Base-by-base conservation (phyloP, 2,329 filamentous ascomycete species). In the Rhynchosporium graminicola region DNA sequence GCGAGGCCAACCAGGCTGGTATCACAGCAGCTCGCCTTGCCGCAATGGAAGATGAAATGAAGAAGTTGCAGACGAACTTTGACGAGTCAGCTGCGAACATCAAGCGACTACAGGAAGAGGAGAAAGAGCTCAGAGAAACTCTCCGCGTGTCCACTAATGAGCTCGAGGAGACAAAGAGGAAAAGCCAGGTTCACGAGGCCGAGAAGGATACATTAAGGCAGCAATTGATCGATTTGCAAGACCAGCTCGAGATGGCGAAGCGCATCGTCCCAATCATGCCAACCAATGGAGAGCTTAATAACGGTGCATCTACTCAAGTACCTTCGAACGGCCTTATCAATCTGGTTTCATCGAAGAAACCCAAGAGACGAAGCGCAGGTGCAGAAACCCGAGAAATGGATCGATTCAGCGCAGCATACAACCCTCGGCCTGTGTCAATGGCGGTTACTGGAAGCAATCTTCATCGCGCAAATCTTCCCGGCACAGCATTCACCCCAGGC, bases 1-100 rank as follows among this genome's bases (percentile, higher is more conserved):
- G 89, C 40, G 95, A 99, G 77, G 95, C 95, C 64, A 99, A 99
- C 77, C 94, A 98, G 79, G 95, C 94, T 60, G 95, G 95, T 78
- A 97, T 98, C 72, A 91, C 91, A 2, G 92, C 94, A 59, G 95
- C 95, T 67, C 90, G 92, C 69, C 82, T 99, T 60, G 87, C 90
- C 71, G 91, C 89, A 55, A 91, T 98, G 87, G 95, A 99, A 76
- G 90, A 92, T 70, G 95, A 99, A 73, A 97, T 98, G 90, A 88
- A 88, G 80, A 93, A 91, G 77, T 82, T 98, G 56, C 92, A 97
- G 77, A 80, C 85, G 64, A 95, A 86, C 73, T 96, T 96, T 77
- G 91, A 96, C 62, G 95, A 99, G 74, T 96, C 93, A 65, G 88
- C 89, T 4, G 84, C 87, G 66, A 97, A 93, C 75, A 91, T 97